phyloP scores from a whole-genome alignment of 805 yeast genomes.

The Wickerhamomyces alni region DNA sequence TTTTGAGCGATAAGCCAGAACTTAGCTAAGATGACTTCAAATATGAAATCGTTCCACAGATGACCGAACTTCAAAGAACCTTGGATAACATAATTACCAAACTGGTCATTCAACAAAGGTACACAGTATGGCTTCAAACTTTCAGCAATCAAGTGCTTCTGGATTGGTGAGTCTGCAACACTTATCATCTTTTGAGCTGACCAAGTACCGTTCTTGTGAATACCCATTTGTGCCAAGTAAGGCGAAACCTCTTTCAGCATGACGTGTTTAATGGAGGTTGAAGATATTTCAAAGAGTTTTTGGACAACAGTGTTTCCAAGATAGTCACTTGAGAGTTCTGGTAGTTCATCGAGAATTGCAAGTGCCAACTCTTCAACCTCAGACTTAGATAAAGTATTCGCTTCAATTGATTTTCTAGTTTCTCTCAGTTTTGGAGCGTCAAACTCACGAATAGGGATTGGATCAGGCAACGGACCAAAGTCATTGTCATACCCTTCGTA shows the following conservation, averaged over 20 bases:
- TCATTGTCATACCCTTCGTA: constrained; percentile 45
- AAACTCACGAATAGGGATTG: constrained; percentile 60
- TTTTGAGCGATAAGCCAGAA: constrained; percentile 81
- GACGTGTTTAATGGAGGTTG: constrained; percentile 66
- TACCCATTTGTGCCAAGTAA: constrained; percentile 83
- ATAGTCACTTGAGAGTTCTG: constrained; percentile 87
- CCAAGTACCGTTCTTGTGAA: constrained; percentile 98
- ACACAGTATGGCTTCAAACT: constrained; percentile 77
- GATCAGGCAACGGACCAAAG: constrained; percentile 75
- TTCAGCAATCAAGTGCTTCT: constrained; percentile 57
- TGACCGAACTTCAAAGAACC: constrained; percentile 86
- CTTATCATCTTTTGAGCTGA: constrained; percentile 95
- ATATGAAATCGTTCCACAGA: constrained; percentile 85
- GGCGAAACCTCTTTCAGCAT: constrained; percentile 78
- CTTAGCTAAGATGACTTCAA: constrained; percentile 72
- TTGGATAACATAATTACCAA: constrained; percentile 94
- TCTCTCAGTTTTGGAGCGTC: constrained; percentile 89
- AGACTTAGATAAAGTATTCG: constrained; percentile 41
- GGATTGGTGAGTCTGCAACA: constrained; percentile 57
- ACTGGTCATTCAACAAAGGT: constrained; percentile 87
- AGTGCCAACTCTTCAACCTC: constrained; percentile 80
- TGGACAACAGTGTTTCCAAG: constrained; percentile 95
- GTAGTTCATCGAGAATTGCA: constrained; percentile 82
- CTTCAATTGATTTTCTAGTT: constrained; percentile 67
- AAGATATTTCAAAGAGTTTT: constrained; percentile 70